A percentile compares a stretch with the other conserved stretches of the same genome.
These are phyloP conservation scores for Coemansia sp. DNA, from an alignment of 192 early-diverging fungal species.

Conservation along the genomic window DNA sequence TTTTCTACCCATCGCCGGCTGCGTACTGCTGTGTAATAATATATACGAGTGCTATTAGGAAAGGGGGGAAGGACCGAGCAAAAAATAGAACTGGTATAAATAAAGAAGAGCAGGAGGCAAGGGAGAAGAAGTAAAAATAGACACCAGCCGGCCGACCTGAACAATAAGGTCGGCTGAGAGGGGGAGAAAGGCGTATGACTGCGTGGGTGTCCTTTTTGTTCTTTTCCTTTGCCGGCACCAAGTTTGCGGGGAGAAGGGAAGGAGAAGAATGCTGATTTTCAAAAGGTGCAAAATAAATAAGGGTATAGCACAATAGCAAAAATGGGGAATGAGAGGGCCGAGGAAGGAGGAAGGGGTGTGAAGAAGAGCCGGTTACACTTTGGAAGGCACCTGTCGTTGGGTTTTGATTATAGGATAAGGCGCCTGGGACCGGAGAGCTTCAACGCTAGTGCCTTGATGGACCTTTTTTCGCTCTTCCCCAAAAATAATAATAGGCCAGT, in stretches of 20 bases:
- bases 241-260: background rate
- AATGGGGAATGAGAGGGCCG: background rate
- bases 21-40: background rate
- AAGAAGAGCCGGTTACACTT: background rate
- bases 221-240: background rate
- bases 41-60: background rate
- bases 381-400: background rate
- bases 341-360: background rate
- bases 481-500: conserved; percentile 2
- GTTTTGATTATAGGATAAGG: conserved; percentile 3
- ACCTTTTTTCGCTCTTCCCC: background rate
- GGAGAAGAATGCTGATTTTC: conserved; percentile 3
- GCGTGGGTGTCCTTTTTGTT: background rate
- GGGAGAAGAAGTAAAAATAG: conserved; percentile 7
- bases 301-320: background rate
- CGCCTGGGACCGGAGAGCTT: background rate
- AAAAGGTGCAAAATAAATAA: background rate
- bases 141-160: background rate
- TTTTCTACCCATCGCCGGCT: conserved; percentile 79
- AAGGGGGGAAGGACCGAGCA: background rate
- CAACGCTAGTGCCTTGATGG: background rate
- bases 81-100: conserved; percentile 26
- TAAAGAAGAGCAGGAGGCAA: conserved; percentile 13
- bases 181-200: background rate
- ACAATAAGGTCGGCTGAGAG: conserved; percentile 5